Evolutionary conservation across 208 protist genomes (phyloP).

Genomic region (Leishmania martiniquensis): DNA sequence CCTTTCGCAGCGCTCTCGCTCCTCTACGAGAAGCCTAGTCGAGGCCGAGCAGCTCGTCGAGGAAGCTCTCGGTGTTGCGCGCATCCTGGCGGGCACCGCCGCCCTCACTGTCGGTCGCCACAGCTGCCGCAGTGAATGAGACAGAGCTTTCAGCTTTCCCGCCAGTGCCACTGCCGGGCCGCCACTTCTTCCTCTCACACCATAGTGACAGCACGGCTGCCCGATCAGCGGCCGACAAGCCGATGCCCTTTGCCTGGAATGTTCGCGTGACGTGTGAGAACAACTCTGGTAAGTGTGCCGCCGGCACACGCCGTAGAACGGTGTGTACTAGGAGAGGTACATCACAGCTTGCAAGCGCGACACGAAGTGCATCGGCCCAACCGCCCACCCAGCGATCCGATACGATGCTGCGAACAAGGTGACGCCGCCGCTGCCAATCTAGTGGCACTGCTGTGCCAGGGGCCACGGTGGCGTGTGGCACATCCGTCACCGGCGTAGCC

Average conservation of each 20-base stretch:
- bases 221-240: conserved; percentile 39
- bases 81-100: not conserved
- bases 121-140: not conserved
- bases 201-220: conserved; percentile 33
- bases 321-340: conserved; percentile 34
- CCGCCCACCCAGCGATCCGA: conserved; percentile 62
- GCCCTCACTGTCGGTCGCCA: not conserved
- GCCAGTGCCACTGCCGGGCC: not conserved
- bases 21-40: not conserved
- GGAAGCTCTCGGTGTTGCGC: conserved; percentile 8
- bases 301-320: conserved; percentile 42
- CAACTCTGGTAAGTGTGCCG: conserved; percentile 24
- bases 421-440: conserved; percentile 37
- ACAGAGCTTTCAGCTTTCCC: not conserved
- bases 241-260: conserved; percentile 5
- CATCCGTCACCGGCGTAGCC: not conserved
- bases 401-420: conserved; percentile 35
- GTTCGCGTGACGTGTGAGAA: conserved; percentile 31
- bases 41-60: conserved; percentile 41
- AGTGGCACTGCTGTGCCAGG: conserved; percentile 35
- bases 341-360: conserved; percentile 46
- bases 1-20: not conserved
- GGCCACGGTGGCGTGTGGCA: not conserved
- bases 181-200: not conserved
- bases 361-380: conserved; percentile 66